Conservation (phyloP, 208 protist species). For the Trypanosoma theileri region DNA sequence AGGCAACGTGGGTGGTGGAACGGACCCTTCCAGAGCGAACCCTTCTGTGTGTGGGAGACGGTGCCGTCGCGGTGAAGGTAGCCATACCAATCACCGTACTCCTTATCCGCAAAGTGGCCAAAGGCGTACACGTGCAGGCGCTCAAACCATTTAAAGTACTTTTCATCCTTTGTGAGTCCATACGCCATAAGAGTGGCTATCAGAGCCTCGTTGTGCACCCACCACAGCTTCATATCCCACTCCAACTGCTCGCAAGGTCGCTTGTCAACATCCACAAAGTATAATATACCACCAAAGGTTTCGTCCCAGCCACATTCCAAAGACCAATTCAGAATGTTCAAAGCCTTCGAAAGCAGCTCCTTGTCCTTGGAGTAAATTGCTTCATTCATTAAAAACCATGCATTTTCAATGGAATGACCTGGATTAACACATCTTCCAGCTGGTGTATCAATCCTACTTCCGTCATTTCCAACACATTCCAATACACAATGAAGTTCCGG, state of each 20-base stretch:
- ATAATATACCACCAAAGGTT: constrained; percentile 20
- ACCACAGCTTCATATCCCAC: constrained; percentile 31
- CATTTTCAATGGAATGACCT: constrained; percentile 25
- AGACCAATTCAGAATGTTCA: constrained; percentile 24
- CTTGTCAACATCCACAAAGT: constrained; percentile 21
- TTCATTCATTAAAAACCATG: constrained; percentile 25
- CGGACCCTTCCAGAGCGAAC: constrained; percentile 15
- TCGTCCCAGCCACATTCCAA: constrained; percentile 19
- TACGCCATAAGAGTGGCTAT: constrained; percentile 22
- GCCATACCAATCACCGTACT: constrained; percentile 29
- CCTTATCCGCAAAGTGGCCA: constrained; percentile 23
- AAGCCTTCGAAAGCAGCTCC: constrained; percentile 21
- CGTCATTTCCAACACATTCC: constrained; percentile 12
- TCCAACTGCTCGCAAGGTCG: constrained; percentile 23
- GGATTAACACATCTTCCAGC: constrained; percentile 22
- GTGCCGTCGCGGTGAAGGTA: constrained; percentile 23
- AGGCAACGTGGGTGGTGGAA: constrained; percentile 23
- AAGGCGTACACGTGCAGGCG: constrained; percentile 19
- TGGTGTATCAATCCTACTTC: constrained; percentile 13
- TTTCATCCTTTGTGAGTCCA: constrained; percentile 15
- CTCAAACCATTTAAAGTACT: constrained; percentile 24
- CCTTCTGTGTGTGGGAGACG: constrained; percentile 14
- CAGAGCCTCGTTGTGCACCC: constrained; percentile 27
- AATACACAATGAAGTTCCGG: constrained; percentile 16
- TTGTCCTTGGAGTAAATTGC: constrained; percentile 15